Conservation (phyloP, 257 asterid genomes). For the Fraxinus anomala region DNA sequence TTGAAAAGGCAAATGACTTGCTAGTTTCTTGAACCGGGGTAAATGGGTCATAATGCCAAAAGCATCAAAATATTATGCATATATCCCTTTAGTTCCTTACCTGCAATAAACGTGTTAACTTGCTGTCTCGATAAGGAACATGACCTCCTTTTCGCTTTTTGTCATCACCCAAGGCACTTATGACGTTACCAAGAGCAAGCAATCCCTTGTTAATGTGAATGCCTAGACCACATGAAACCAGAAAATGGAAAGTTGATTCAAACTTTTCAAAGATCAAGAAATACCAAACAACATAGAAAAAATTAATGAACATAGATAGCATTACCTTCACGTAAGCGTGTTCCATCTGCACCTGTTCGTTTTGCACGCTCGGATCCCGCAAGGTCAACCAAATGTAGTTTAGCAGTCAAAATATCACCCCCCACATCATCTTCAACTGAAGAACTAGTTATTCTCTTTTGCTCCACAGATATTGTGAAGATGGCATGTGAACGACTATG, state of each 20-base stretch:
- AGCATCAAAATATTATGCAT: not conserved
- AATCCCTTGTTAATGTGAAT: slow-evolving; percentile 95
- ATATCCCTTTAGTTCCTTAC: slow-evolving; percentile 34
- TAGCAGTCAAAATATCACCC: slow-evolving; percentile 81
- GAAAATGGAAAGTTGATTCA: slow-evolving; percentile 16
- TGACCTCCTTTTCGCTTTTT: slow-evolving; percentile 95
- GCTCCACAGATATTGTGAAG: slow-evolving; percentile 90
- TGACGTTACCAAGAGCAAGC: slow-evolving; percentile 94
- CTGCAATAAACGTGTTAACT: slow-evolving; percentile 88
- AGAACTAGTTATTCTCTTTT: slow-evolving; percentile 53
- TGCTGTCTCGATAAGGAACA: slow-evolving; percentile 96
- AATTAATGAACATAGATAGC: slow-evolving; percentile 15
- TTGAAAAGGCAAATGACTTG: not conserved
- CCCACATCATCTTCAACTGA: slow-evolving; percentile 57
- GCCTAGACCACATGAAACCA: slow-evolving; percentile 47
- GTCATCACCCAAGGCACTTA: slow-evolving; percentile 97
- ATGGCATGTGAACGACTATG: slow-evolving; percentile 96
- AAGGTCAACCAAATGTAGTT: slow-evolving; percentile 93
- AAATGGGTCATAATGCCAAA: slow-evolving; percentile 12
- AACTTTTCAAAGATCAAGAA: slow-evolving; percentile 1
- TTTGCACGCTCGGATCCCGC: slow-evolving; percentile 99
- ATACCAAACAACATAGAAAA: not conserved
- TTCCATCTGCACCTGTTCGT: slow-evolving; percentile 98
- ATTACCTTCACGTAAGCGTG: slow-evolving; percentile 88
- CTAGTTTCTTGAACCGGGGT: slow-evolving; percentile 7